Evolutionary conservation across 352 stramenopile genomes (phyloP).

Genomic region (Plasmopara muralis): DNA sequence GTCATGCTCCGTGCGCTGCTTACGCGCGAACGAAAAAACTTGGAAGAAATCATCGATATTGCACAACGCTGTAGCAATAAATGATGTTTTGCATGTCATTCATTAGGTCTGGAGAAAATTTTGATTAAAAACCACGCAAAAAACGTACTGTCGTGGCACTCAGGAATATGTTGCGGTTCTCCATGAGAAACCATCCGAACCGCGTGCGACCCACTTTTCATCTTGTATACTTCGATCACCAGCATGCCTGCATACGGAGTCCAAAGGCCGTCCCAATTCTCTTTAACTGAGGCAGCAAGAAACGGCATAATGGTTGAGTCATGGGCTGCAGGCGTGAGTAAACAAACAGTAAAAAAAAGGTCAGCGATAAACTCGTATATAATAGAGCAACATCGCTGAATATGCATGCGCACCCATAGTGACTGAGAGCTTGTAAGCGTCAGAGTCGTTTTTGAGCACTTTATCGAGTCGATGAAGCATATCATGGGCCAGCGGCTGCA

Average conservation of each 20-base stretch:
- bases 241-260: slow-evolving; percentile 79
- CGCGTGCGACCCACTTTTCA: slow-evolving; percentile 42
- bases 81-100: neutral
- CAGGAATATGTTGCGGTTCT: slow-evolving; percentile 56
- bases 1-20: slow-evolving; percentile 37
- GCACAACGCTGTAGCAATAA: slow-evolving; percentile 33
- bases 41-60: slow-evolving; percentile 54
- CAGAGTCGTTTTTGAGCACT: slow-evolving; percentile 29
- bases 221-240: slow-evolving; percentile 77
- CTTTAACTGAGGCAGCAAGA: slow-evolving; percentile 53
- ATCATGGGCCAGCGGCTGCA: slow-evolving; percentile 76
- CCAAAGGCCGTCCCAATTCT: slow-evolving; percentile 79
- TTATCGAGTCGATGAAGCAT: slow-evolving; percentile 56
- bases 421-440: slow-evolving; percentile 56
- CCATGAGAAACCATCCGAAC: slow-evolving; percentile 73
- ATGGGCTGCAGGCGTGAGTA: slow-evolving; percentile 26
- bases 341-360: neutral
- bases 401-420: slow-evolving; percentile 56
- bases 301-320: slow-evolving; percentile 86
- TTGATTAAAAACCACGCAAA: neutral
- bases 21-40: slow-evolving; percentile 51
- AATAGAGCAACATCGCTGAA: neutral
- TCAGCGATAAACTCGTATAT: neutral
- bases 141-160: slow-evolving; percentile 60
- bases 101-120: neutral